Evolutionary conservation across 305 asterid species (phyloP).

Genomic region (Withania somnifera): DNA sequence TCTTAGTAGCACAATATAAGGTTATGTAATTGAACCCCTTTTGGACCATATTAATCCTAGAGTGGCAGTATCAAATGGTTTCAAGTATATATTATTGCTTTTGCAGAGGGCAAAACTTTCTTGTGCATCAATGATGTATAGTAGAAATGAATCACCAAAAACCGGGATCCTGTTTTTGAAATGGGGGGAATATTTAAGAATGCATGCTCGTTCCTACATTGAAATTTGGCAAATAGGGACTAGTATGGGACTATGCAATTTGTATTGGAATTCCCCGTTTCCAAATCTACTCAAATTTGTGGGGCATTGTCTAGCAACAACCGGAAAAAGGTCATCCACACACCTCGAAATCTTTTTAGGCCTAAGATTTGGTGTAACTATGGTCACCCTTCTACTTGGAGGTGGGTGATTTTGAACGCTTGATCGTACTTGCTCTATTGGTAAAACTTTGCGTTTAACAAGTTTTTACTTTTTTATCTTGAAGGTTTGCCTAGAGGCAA

Average conservation of each 20-base stretch:
- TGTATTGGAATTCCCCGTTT: constrained; percentile 6
- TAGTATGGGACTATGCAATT: background rate
- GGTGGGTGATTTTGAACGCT: background rate
- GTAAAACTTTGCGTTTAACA: too few species aligned
- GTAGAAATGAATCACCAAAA: background rate
- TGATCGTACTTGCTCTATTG: background rate
- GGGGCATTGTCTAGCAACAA: background rate
- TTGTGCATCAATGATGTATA: constrained; percentile 13
- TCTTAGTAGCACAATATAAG: background rate
- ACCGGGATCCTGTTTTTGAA: background rate
- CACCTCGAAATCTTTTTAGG: background rate
- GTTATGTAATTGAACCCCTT: background rate
- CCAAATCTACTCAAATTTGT: background rate
- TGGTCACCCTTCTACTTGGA: background rate
- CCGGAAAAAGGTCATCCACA: constrained; percentile 3
- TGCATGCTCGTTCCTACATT: background rate
- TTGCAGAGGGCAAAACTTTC: constrained; percentile 6
- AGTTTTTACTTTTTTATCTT: too few species aligned
- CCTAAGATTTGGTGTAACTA: background rate
- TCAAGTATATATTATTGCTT: background rate
- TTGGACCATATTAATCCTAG: background rate
- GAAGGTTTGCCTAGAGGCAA: too few species aligned
- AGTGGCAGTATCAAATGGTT: background rate
- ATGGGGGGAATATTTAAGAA: constrained; percentile 9
- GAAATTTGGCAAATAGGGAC: background rate